Conservation (phyloP, 805 yeast genomes). For the Saturnispora ahearnii region DNA sequence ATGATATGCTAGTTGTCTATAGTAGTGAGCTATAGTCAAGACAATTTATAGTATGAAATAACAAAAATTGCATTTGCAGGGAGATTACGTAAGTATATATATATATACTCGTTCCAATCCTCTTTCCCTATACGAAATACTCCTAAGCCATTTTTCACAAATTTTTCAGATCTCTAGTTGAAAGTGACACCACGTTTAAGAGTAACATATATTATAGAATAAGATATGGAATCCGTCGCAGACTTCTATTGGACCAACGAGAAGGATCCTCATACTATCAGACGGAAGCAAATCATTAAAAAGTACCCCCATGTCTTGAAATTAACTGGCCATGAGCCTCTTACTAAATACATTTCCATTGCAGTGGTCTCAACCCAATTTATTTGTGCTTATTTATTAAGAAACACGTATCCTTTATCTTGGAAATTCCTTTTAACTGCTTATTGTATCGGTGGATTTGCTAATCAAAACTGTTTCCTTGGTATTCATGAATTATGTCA, state of each 20-base stretch:
- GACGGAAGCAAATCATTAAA: conserved; percentile 66
- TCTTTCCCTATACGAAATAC: no score
- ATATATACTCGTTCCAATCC: no score
- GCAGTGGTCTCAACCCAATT: conserved; percentile 65
- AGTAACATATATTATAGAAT: not conserved
- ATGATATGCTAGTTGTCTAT: no score
- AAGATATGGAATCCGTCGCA: conserved; percentile 14
- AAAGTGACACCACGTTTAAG: not conserved
- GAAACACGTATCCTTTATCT: conserved; percentile 43
- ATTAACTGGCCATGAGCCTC: conserved; percentile 78
- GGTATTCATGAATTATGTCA: conserved; percentile 87
- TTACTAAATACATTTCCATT: conserved; percentile 66
- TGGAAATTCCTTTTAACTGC: conserved; percentile 54
- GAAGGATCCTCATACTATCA: conserved; percentile 68
- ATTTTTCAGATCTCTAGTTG: not conserved
- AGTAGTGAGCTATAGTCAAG: no score
- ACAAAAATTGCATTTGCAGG: no score
- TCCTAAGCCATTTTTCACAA: not conserved
- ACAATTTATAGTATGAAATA: no score
- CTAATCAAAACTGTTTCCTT: conserved; percentile 73
- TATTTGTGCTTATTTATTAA: conserved; percentile 49
- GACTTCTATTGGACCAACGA: conserved; percentile 82
- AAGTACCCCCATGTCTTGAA: conserved; percentile 73
- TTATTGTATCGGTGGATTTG: conserved; percentile 77
- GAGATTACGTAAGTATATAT: no score